phyloP scores from a whole-genome alignment of 2,329 filamentous ascomycete genomes.

The Ilyonectria mors-panacis region DNA sequence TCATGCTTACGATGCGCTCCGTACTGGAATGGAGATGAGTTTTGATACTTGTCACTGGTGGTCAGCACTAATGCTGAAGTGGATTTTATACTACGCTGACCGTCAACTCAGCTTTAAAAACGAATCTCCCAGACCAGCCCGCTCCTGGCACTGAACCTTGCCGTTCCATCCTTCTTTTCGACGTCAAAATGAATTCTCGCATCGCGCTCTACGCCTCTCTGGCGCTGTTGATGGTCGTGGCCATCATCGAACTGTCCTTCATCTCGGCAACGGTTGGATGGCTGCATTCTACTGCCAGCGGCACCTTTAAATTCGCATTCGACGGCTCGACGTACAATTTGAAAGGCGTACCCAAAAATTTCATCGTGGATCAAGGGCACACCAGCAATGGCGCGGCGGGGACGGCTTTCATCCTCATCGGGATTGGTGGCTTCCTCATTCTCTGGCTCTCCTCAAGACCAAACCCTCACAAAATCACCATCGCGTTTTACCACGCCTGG shows the following conservation, averaged over 20 bases:
- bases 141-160: not conserved
- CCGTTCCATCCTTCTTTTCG: too few species aligned
- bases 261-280: constrained; percentile 48
- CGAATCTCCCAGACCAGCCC: not conserved
- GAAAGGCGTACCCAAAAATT: constrained; percentile 42
- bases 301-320: constrained; percentile 38
- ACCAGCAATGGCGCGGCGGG: constrained; percentile 49
- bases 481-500: constrained; percentile 41
- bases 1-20: too few species aligned
- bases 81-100: not conserved
- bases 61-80: constrained; percentile 4
- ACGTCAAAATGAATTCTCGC: constrained; percentile 17
- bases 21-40: too few species aligned
- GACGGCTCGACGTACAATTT: constrained; percentile 31
- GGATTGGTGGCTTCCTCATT: constrained; percentile 43
- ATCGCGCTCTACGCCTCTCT: constrained; percentile 40
- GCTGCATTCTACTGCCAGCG: constrained; percentile 45
- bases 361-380: constrained; percentile 48
- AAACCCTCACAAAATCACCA: constrained; percentile 30
- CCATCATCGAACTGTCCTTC: constrained; percentile 48
- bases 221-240: constrained; percentile 46
- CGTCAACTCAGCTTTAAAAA: not conserved
- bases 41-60: too few species aligned
- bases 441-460: constrained; percentile 41
- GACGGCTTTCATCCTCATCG: constrained; percentile 47